Evolutionary conservation across 805 yeast genomes (phyloP).

Genomic region (Scheffersomyces lignosus): DNA sequence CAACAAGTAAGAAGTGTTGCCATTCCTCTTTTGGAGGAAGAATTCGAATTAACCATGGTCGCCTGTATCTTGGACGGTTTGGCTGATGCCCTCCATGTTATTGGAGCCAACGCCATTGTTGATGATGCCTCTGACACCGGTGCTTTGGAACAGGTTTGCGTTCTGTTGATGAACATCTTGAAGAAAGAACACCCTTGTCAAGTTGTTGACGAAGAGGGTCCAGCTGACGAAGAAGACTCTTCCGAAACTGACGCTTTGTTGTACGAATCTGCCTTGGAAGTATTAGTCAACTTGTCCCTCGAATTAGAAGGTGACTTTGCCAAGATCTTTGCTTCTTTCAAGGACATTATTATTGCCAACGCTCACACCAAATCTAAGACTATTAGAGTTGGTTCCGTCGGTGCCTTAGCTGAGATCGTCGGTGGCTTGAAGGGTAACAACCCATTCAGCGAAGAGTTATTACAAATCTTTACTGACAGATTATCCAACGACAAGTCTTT

Average conservation of each 20-base stretch:
- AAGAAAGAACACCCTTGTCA: slow-evolving; percentile 86
- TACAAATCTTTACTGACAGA: slow-evolving; percentile 67
- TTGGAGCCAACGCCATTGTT: slow-evolving; percentile 74
- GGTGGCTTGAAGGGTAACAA: slow-evolving; percentile 67
- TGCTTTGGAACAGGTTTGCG: slow-evolving; percentile 64
- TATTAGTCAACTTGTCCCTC: slow-evolving; percentile 70
- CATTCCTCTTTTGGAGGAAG: slow-evolving; percentile 64
- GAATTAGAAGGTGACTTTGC: slow-evolving; percentile 80
- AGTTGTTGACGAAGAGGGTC: slow-evolving; percentile 66
- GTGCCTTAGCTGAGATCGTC: slow-evolving; percentile 88
- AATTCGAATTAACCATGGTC: slow-evolving; percentile 82
- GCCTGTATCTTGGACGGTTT: slow-evolving; percentile 73
- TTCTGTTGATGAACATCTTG: slow-evolving; percentile 68
- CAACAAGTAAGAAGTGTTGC: slow-evolving; percentile 68
- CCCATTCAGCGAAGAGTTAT: slow-evolving; percentile 67
- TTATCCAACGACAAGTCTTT: slow-evolving; percentile 74
- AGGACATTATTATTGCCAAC: slow-evolving; percentile 58
- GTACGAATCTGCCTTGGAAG: slow-evolving; percentile 83
- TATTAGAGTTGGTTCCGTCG: slow-evolving; percentile 77
- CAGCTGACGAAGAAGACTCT: slow-evolving; percentile 54
- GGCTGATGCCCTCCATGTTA: slow-evolving; percentile 61
- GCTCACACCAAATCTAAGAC: slow-evolving; percentile 60
- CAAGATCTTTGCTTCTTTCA: slow-evolving; percentile 70
- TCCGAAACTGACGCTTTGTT: slow-evolving; percentile 61
- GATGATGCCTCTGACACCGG: slow-evolving; percentile 55